Conservation (phyloP, 768 basidiomycete species). For the Mrakia gelida region DNA sequence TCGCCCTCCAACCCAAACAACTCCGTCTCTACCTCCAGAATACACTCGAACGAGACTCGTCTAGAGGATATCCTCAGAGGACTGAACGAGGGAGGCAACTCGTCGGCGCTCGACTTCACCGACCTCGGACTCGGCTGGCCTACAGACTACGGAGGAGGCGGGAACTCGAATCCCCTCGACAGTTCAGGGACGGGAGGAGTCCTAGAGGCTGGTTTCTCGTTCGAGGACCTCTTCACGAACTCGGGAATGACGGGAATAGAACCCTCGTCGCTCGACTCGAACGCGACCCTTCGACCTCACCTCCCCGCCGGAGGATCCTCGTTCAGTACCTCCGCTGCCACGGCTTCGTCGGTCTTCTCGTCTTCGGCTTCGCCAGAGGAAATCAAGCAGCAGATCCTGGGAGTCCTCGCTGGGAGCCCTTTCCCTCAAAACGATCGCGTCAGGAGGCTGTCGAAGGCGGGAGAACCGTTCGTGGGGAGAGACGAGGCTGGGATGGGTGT, state of each 20-base stretch:
- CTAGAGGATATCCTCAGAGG: neutral
- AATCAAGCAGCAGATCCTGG: neutral
- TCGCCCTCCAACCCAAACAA: neutral
- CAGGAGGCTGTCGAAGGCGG: neutral
- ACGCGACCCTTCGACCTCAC: neutral
- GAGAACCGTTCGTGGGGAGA: neutral
- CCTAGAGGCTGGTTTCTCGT: neutral
- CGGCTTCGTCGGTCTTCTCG: neutral
- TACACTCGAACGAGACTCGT: neutral
- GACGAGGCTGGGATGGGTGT: neutral
- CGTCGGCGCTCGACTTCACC: neutral
- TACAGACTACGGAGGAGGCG: neutral
- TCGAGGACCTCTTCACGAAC: neutral
- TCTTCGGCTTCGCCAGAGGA: neutral
- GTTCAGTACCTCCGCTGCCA: neutral
- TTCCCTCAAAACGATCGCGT: neutral
- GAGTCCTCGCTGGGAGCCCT: neutral
- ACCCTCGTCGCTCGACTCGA: neutral
- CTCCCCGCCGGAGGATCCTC: neutral
- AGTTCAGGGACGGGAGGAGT: neutral
- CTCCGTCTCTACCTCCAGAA: neutral
- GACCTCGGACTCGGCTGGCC: slow-evolving; percentile 1
- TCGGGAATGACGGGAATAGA: neutral
- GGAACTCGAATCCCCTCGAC: neutral
- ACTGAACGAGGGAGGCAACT: neutral